These are phyloP conservation scores for Falciphora oryzae DNA, from an alignment of 2,329 filamentous ascomycete genomes.

Conservation along the genomic window DNA sequence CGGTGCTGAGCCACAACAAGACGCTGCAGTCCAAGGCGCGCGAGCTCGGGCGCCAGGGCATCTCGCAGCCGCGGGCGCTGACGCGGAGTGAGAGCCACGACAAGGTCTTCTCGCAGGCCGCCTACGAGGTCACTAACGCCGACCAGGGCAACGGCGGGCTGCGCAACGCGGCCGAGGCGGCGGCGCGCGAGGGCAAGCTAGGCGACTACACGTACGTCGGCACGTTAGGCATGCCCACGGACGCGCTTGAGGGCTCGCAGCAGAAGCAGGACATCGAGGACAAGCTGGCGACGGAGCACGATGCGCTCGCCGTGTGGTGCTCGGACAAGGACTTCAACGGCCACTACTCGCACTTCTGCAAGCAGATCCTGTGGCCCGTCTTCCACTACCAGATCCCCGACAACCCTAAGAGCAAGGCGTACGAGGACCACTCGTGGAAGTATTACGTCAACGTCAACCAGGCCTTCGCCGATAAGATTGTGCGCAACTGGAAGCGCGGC, in stretches of 20 bases:
- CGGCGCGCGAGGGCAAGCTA: constrained; percentile 61
- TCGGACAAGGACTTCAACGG: constrained; percentile 90
- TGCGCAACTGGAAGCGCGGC: constrained; percentile 87
- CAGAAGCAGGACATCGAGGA: constrained; percentile 81
- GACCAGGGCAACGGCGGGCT: constrained; percentile 92
- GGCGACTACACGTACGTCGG: constrained; percentile 85
- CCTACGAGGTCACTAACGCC: constrained; percentile 78
- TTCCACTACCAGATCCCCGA: constrained; percentile 98
- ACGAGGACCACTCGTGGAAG: constrained; percentile 93
- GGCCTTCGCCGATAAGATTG: constrained; percentile 84
- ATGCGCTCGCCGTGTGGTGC: constrained; percentile 78
- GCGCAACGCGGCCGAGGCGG: constrained; percentile 79
- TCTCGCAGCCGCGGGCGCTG: constrained; percentile 47
- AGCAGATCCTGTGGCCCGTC: constrained; percentile 94
- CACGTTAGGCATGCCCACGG: constrained; percentile 89
- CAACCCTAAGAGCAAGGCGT: constrained; percentile 96
- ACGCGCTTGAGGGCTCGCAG: constrained; percentile 67
- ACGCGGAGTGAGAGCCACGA: constrained; percentile 59
- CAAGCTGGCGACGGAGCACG: constrained; percentile 70
- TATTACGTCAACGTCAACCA: constrained; percentile 92
- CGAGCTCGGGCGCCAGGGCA: constrained; percentile 50
- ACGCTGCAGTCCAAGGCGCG: constrained; percentile 49
- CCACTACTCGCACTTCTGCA: constrained; percentile 94
- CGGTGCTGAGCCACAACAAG: constrained; percentile 64
- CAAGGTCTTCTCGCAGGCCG: constrained; percentile 66